Evolutionary conservation across 208 protist species (phyloP).

Genomic region (Acanthamoeba comandoni): DNA sequence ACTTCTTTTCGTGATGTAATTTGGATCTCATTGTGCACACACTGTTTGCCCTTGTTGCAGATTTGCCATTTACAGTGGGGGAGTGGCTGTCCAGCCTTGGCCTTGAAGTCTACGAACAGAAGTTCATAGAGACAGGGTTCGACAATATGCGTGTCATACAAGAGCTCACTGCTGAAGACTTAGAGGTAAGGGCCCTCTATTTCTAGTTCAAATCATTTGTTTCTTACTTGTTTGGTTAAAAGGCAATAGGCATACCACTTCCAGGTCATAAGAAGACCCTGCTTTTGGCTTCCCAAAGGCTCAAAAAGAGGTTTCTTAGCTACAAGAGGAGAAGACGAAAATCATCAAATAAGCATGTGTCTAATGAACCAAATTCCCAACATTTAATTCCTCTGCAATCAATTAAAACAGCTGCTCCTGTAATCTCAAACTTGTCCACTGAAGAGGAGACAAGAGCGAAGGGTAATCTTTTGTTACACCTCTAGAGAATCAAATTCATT

Average conservation of each 20-base stretch:
- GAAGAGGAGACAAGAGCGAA: no score
- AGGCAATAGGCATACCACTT: conserved; percentile 25
- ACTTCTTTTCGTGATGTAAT: no score
- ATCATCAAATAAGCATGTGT: no score
- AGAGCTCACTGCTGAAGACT: conserved; percentile 5
- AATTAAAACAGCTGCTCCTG: no score
- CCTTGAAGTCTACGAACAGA: background rate
- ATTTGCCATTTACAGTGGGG: background rate
- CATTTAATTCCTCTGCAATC: no score
- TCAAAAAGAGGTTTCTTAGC: conserved; percentile 6
- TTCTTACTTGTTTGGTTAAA: background rate
- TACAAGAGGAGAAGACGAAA: conserved; percentile 16
- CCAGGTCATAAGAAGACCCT: conserved; percentile 42
- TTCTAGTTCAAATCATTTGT: background rate
- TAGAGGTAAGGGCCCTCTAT: background rate
- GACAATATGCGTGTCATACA: conserved; percentile 25
- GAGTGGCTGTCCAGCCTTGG: conserved; percentile 6
- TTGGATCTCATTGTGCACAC: no score
- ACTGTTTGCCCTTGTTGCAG: no score
- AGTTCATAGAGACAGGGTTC: background rate
- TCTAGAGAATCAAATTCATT: no score
- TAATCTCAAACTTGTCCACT: no score
- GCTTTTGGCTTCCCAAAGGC: conserved; percentile 9
- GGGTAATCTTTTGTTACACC: no score
- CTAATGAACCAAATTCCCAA: no score